Percentiles rank a stretch among this genome's conserved stretches.
phyloP scores from a whole-genome alignment of 768 basidiomycete species.

The Pleurotus ostreatus region DNA sequence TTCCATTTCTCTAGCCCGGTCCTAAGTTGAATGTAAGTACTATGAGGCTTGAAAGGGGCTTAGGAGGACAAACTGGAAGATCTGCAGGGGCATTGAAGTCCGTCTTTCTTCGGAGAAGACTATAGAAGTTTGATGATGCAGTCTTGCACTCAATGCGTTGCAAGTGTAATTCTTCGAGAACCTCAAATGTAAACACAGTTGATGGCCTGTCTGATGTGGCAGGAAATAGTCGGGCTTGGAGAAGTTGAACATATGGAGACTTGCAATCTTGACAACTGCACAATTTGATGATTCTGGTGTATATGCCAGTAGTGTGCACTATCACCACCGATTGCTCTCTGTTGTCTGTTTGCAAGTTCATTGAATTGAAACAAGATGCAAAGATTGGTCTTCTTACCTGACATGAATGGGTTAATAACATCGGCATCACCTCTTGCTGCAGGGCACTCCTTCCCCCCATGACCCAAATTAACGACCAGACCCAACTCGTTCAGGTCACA shows the following conservation, averaged over 20 bases:
- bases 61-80: neutral
- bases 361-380: neutral
- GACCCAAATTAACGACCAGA: conserved; percentile 9
- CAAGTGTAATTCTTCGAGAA: conserved; percentile 11
- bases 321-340: neutral
- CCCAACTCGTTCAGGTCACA: conserved; percentile 15
- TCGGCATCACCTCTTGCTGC: neutral
- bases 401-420: neutral
- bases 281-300: conserved; percentile 14
- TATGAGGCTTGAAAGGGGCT: neutral
- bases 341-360: neutral
- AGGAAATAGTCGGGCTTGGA: conserved; percentile 11
- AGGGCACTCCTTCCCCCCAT: neutral
- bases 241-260: conserved; percentile 14
- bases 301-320: conserved; percentile 13
- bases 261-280: conserved; percentile 13
- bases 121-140: conserved; percentile 13
- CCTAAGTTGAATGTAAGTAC: neutral
- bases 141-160: conserved; percentile 13
- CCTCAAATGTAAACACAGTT: conserved; percentile 11
- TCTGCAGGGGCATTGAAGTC: neutral
- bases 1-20: neutral
- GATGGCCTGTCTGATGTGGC: conserved; percentile 9
- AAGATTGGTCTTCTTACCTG: neutral
- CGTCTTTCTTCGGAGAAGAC: conserved; percentile 1